Base-by-base conservation (phyloP, 495 filamentous ascomycete species). In the Cairneyella variabilis region DNA sequence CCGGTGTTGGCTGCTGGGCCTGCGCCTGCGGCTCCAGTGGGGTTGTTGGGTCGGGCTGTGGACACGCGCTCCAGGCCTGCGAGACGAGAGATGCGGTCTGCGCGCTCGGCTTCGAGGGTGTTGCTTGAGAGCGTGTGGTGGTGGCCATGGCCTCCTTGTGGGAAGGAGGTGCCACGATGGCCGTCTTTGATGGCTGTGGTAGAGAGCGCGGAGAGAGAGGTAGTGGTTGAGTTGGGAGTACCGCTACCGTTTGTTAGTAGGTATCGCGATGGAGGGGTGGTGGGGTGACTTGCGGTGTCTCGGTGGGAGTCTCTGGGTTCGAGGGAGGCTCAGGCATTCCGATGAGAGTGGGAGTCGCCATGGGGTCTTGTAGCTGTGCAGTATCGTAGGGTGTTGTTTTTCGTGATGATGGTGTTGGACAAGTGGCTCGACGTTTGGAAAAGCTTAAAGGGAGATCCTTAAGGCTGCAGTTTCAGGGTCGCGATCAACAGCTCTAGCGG, bases 121-220 rank as follows among this genome's bases (percentile, higher is more conserved):
- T 78, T 87, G 34, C 77, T 77, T 6, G 84, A 87, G 6, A 77
- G 72, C 21, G 72, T 76, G 64, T 88, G 84, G 6, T 71, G 70
- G 52, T 82, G 82, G 44, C 73, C 71, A 48, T 79, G 78, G 55
- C 73, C 68, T 43, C 72, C 69, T 45, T 76, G 67, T 17, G 76
- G 74, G 51, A 73, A 73, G 21, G 71, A 66, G 53, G 88, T 80
- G 62, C 91, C 91, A 53, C 86, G 85, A 58, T 95, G 89, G 53
- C 91, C 91, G 60, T 96, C 91, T 70, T 95, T 96, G 74, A 93
- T 93, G 42, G 91, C 91, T 5, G 89, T 91, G 23, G 91, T 96
- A 17, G 88, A 92, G 27, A 96, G 77, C 11, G 87, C 84, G 17
- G 88, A 93, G 54, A 96, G 81, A 21, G 89, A 89, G 10, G 89